Base-by-base conservation (phyloP, 2,329 filamentous ascomycete genomes). In the Colletotrichum gloeosporioides region DNA sequence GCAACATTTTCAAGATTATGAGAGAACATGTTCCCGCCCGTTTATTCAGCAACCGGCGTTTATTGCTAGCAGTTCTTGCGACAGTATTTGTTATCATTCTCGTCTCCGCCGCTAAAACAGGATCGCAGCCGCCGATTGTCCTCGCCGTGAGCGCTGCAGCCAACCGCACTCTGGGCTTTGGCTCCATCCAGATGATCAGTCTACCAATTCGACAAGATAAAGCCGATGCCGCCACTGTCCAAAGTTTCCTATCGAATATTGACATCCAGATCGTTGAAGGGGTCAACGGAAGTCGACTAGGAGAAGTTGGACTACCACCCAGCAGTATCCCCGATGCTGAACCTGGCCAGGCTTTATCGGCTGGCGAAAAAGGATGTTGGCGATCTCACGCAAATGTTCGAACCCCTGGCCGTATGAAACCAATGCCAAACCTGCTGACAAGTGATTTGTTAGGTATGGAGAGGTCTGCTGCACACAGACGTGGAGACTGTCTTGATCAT, bases 311-410 rank as follows among this genome's bases (percentile, higher is more conserved):
- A 63, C 78, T 80, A 77, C 81, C 81, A 7, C 81, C 80, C 6
- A 78, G 75, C n/a, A 78, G 79, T 31, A 70, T 77, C 2, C 78
- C 76, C 8, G 70, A 67, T 6, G 57, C 61, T 8, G 64, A 73
- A 18, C 70, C 70, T 69, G 70, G 53, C 25, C n/a, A 53, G n/a
- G n/a, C 44, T 22, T 59, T 82, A 29, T 78, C 78, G 27, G 71
- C 34, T 15, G 71, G 76, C 6, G 80, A 82, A 57, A 80, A 79
- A 39, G 80, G 78, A 6, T 80, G 79, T 73, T 82, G 78, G 77
- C 71, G 81, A 57, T 80, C 81, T 7, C 81, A 82, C 65, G 81
- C 81, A 6, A 82, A 82, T 63, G 80, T 81, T 75, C 53, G 76
- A 71, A n/a, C 22, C 39, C 49, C 61, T 16, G 44, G 18, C 61